phyloP scores from a whole-genome alignment of 192 early-diverging fungal species.

The Phycomyces nitens region DNA sequence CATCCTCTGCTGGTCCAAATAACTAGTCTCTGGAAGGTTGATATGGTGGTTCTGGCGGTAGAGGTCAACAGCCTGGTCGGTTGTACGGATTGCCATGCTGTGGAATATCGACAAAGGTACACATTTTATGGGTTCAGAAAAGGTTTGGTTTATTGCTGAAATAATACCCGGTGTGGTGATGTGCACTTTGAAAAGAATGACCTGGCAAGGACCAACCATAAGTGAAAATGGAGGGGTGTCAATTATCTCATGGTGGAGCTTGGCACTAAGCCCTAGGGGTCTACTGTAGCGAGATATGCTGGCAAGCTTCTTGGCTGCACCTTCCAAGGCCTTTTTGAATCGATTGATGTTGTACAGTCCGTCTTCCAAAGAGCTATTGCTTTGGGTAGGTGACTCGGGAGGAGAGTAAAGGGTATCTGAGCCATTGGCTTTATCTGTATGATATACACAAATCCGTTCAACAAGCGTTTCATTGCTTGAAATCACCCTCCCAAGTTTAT shows the following conservation, averaged over 20 bases:
- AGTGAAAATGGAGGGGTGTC: conserved; percentile 31
- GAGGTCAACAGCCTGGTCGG: conserved; percentile 13
- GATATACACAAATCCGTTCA: too few relatives aligned
- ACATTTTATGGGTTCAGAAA: conserved; percentile 17
- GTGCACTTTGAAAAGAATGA: conserved; percentile 28
- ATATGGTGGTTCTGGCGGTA: conserved; percentile 4
- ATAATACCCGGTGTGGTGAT: conserved; percentile 18
- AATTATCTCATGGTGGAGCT: conserved; percentile 18
- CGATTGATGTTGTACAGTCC: neutral
- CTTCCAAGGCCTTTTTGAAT: conserved; percentile 11
- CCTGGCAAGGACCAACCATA: conserved; percentile 17
- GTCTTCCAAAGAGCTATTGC: too few relatives aligned
- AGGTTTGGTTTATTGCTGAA: conserved; percentile 21
- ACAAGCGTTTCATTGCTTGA: too few relatives aligned
- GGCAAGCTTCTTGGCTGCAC: conserved; percentile 13
- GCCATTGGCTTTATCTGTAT: too few relatives aligned
- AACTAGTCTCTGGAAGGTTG: neutral
- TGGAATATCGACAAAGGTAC: conserved; percentile 17
- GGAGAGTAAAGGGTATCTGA: too few relatives aligned
- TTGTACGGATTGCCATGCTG: conserved; percentile 13
- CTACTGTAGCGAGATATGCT: conserved; percentile 14
- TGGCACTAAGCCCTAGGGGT: conserved; percentile 12
- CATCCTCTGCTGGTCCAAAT: conserved; percentile 7
- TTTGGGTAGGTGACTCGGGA: too few relatives aligned
- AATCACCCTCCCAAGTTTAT: too few relatives aligned